Evolutionary conservation across 805 yeast species (phyloP).

Genomic region (Candida stauntonica): DNA sequence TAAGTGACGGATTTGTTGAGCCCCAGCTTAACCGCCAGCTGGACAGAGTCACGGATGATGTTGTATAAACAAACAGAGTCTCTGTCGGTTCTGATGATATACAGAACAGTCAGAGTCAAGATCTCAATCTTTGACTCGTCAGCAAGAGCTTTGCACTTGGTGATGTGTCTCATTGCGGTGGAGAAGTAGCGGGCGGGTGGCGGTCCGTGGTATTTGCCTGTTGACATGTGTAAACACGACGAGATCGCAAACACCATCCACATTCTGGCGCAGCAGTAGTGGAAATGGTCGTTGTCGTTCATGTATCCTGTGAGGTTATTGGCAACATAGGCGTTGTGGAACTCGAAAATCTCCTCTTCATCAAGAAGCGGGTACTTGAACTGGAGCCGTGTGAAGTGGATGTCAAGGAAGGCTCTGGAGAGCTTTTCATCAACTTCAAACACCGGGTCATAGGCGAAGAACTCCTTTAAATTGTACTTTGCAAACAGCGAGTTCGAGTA

Average conservation of each 20-base stretch:
- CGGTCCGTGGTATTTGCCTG: slow-evolving; percentile 53
- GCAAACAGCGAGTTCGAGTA: slow-evolving; percentile 39
- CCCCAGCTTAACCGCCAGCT: slow-evolving; percentile 35
- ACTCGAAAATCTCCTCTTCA: slow-evolving; percentile 46
- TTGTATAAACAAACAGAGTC: slow-evolving; percentile 52
- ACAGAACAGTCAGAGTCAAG: slow-evolving; percentile 46
- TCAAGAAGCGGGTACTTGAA: slow-evolving; percentile 53
- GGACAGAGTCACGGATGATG: slow-evolving; percentile 50
- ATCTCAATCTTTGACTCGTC: slow-evolving; percentile 48
- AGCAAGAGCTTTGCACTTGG: slow-evolving; percentile 39
- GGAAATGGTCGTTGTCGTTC: slow-evolving; percentile 41
- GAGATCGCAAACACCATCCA: slow-evolving; percentile 51
- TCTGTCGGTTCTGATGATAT: slow-evolving; percentile 55
- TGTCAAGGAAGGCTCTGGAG: slow-evolving; percentile 47
- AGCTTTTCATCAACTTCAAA: slow-evolving; percentile 46
- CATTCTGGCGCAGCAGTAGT: slow-evolving; percentile 51
- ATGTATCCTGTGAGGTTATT: slow-evolving; percentile 30
- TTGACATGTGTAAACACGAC: slow-evolving; percentile 48
- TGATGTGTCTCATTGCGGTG: slow-evolving; percentile 53
- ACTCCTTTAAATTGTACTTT: slow-evolving; percentile 44
- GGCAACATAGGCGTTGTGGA: slow-evolving; percentile 46
- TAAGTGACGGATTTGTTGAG: slow-evolving; percentile 37
- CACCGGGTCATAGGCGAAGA: slow-evolving; percentile 44
- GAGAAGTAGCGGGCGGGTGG: slow-evolving; percentile 54
- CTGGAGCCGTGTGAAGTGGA: slow-evolving; percentile 52